These are phyloP conservation scores for Eimeria praecox DNA, from an alignment of 169 alveolate species.

Conservation along the genomic window DNA sequence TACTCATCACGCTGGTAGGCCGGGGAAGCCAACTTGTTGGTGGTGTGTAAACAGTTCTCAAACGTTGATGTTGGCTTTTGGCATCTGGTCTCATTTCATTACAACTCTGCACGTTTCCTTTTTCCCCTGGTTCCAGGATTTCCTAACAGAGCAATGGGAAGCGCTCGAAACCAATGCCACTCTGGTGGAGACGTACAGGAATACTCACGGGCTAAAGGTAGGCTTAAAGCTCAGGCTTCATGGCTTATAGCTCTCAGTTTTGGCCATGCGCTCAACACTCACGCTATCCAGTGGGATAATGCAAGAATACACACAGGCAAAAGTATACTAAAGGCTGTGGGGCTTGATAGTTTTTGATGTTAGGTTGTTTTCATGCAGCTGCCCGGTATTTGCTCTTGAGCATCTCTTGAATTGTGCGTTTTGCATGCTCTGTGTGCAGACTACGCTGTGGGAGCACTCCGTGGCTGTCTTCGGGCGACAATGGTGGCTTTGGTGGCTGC, in stretches of 20 bases:
- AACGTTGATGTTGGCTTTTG: not conserved
- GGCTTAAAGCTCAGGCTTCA: not conserved
- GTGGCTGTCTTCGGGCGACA: conserved; percentile 75
- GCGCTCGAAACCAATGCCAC: conserved; percentile 81
- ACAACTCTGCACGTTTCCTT: not conserved
- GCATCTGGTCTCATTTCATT: not conserved
- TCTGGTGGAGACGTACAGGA: conserved; percentile 79
- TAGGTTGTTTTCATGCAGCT: not conserved
- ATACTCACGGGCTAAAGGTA: conserved; percentile 76
- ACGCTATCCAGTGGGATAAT: too few relatives aligned
- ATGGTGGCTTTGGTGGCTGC: conserved; percentile 82
- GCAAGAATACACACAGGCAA: too few relatives aligned
- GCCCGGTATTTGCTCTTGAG: not conserved
- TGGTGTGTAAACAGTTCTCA: not conserved
- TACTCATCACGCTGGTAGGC: conserved; percentile 76
- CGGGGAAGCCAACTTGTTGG: not conserved
- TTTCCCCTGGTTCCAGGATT: conserved; percentile 42
- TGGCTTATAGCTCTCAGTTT: not conserved
- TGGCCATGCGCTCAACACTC: too few relatives aligned
- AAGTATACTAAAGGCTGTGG: too few relatives aligned
- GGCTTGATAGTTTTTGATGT: too few relatives aligned
- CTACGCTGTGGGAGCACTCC: conserved; percentile 70
- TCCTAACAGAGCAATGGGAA: conserved; percentile 81
- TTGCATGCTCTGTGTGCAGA: conserved; percentile 37
- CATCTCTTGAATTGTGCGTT: too few relatives aligned